These are phyloP conservation scores for Cytospora chrysosperma DNA, from an alignment of 2,329 filamentous ascomycete species.

Conservation along the genomic window DNA sequence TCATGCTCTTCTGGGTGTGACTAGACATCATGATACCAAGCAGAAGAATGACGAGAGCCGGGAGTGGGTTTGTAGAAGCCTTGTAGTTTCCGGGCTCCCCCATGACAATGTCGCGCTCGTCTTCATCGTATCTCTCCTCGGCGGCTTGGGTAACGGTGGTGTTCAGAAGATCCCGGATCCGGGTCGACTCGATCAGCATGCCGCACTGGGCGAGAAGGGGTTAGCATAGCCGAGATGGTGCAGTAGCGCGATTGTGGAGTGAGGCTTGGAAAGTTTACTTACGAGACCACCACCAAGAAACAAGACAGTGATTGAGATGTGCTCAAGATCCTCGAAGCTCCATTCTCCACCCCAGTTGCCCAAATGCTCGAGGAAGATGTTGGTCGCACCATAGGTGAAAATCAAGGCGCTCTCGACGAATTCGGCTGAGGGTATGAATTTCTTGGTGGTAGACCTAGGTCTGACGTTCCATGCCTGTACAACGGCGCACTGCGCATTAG, in stretches of 20 bases:
- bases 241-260: conserved; percentile 15
- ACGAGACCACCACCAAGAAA: conserved; percentile 91
- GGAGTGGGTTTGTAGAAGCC: conserved; percentile 84
- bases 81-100: conserved; percentile 64
- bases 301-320: conserved; percentile 87
- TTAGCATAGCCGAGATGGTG: conserved; percentile 19
- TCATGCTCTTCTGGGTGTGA: conserved; percentile 80
- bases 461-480: conserved; percentile 79
- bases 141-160: conserved; percentile 43
- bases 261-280: conserved; percentile 38
- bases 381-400: conserved; percentile 83
- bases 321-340: conserved; percentile 80
- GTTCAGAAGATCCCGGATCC: conserved; percentile 67
- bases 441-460: conserved; percentile 55
- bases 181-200: conserved; percentile 79
- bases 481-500: conserved; percentile 20
- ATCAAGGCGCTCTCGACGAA: conserved; percentile 89
- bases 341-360: conserved; percentile 69
- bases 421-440: conserved; percentile 77
- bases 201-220: conserved; percentile 53
- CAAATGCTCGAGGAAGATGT: conserved; percentile 91
- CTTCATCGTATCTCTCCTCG: conserved; percentile 36
- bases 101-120: conserved; percentile 48
- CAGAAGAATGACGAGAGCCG: conserved; percentile 80
- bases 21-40: conserved; percentile 94